Conservation (phyloP, 805 yeast genomes). For the Lipomyces sp. region DNA sequence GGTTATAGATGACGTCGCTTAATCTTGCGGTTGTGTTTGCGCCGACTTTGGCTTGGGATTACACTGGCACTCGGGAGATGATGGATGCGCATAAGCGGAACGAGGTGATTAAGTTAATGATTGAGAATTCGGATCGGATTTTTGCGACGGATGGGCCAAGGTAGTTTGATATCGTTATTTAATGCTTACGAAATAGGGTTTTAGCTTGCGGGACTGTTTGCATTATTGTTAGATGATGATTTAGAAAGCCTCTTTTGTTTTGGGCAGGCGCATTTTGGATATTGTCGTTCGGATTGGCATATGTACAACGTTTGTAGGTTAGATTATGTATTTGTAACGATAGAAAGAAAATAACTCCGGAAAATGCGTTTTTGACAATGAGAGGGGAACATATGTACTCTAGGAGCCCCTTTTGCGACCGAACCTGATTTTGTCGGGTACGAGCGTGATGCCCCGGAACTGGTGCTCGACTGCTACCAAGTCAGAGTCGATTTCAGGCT, state of each 20-base stretch:
- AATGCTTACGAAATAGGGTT: not conserved
- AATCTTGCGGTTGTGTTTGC: constrained; percentile 93
- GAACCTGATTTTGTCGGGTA: constrained; percentile 26
- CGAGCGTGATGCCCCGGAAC: constrained; percentile 16
- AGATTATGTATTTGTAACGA: not conserved
- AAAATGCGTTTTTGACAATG: not conserved
- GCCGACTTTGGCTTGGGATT: constrained; percentile 84
- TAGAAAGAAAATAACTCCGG: not conserved
- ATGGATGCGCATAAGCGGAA: constrained; percentile 82
- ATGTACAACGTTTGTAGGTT: not conserved
- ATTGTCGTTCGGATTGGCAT: not conserved
- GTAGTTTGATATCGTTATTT: constrained; percentile 15
- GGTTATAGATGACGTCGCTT: constrained; percentile 66
- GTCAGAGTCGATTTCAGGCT: constrained; percentile 20
- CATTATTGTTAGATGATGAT: not conserved
- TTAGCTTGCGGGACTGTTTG: not conserved
- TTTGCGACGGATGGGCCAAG: constrained; percentile 16
- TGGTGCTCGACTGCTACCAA: constrained; percentile 12
- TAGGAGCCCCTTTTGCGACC: constrained; percentile 13
- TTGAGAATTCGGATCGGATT: constrained; percentile 42
- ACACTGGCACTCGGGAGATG: constrained; percentile 79
- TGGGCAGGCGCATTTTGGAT: constrained; percentile 2
- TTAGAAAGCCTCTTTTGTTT: not conserved
- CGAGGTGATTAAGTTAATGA: constrained; percentile 73
- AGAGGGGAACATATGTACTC: not conserved